Evolutionary conservation across 106 monocot species (phyloP).

Genomic region (Allium sativum): DNA sequence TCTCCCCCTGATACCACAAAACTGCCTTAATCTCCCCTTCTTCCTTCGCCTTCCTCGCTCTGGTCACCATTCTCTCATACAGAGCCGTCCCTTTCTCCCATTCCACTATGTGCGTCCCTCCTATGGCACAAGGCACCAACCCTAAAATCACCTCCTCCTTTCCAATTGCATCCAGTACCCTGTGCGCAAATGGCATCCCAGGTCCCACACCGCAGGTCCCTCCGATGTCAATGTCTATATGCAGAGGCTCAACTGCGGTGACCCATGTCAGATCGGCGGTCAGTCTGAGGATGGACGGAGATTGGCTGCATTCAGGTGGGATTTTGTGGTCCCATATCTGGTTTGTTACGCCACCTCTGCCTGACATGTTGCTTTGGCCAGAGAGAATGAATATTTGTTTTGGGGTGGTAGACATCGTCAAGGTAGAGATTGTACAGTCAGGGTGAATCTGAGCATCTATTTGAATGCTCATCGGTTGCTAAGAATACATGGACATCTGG

Average conservation of each 20-base stretch:
- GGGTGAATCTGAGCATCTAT: no score
- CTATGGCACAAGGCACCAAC: conserved; percentile 27
- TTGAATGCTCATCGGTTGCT: no score
- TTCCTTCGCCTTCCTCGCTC: conserved; percentile 20
- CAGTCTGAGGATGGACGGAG: conserved; percentile 51
- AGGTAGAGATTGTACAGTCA: not conserved
- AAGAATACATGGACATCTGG: no score
- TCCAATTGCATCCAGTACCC: conserved; percentile 5
- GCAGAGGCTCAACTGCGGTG: conserved; percentile 58
- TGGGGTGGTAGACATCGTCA: not conserved
- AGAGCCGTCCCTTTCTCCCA: conserved; percentile 30
- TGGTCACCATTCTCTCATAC: conserved; percentile 21
- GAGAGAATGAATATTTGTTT: conserved; percentile 38
- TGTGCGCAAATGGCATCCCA: conserved; percentile 54
- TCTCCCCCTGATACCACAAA: conserved; percentile 75
- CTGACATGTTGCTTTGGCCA: conserved; percentile 67
- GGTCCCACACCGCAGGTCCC: conserved; percentile 70
- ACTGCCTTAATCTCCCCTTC: conserved; percentile 19
- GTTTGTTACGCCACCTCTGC: conserved; percentile 34
- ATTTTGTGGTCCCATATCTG: conserved; percentile 15
- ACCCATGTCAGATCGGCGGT: conserved; percentile 31
- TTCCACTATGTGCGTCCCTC: conserved; percentile 21
- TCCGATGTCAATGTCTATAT: conserved; percentile 59
- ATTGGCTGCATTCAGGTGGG: conserved; percentile 32
- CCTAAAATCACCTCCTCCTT: not conserved